Evolutionary conservation across 106 monocot species (phyloP), one percentile per base, ranked within the genome.

Genomic region (Allium cepa): DNA sequence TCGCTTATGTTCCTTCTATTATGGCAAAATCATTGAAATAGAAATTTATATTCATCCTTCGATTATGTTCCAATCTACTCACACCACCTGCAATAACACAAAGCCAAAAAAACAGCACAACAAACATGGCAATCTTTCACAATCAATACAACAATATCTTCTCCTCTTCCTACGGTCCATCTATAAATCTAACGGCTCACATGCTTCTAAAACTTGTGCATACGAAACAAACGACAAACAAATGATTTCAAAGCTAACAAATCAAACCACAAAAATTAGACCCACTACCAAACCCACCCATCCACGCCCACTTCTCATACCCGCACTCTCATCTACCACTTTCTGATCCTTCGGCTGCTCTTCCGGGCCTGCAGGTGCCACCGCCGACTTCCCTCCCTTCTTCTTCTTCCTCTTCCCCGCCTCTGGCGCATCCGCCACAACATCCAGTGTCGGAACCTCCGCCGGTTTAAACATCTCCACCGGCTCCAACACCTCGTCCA

Each of bases 401-500:
- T 57, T 47, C 73, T 63, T 73, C 55, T 55, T 64, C 28, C 46
- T 63, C 46, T 17, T 56, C 45, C 26, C 64, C 73, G 27, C 64
- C 64, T 11, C 55, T 53, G 55, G 56, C 62, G 50, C 72, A 36
- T 53, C 62, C 55, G 52, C 73, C 56, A 13, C 64, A 56, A 47
- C 4, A 8, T 5, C 63, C 46, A n/a, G 8, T 47, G 18, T 15
- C 64, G 28, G 58, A 8, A 50, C 69, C 36, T 26, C 57, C 47
- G 57, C 57, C 45, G 65, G 65, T 45, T 58, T 58, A 26, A 69
- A 69, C 52, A 69, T 55, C 69, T 69, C 69, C n/a, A 17, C 12
- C 11, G 69, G 69, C 69, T 69, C 69, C 69, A 69, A n/a, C 57
- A 69, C 69, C 45, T 10, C 8, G 12, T 69, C 69, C 17, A 69